Evolutionary conservation across 257 asterid species (phyloP), one percentile per base, ranked within the genome.

Genomic region (Nicotiana noctiflora): DNA sequence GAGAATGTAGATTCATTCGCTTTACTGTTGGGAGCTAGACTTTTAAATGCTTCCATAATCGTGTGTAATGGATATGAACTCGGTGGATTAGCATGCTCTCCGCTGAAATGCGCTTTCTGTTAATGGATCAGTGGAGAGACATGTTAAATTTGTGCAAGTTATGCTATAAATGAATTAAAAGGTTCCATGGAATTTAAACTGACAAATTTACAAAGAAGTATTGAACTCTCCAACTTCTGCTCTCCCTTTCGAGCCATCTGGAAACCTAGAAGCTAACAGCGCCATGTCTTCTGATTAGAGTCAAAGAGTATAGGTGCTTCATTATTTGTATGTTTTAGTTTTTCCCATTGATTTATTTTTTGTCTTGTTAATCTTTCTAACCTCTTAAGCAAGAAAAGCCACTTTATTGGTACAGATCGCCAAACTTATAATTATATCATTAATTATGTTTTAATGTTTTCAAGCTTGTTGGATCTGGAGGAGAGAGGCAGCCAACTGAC

Each of bases 391-490:
- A 66, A 32, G 78, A 74, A 25, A 49, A 23, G 0, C 78, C 61
- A 49, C 51, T 49, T 14, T 18, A 74, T 7, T 17, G 62, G 62
- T 49, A 49, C 61, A 49, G 25, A 25, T 74, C 9, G 25, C 44
- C 18, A 51, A 51, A 51, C 17, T 51, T 51, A 14, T 51, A 51
- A 40, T 51, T 10, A 51, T 51, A 51, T 51, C 4, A 51, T 13
- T 49, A 23, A 14, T 14, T 44, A n/a, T 74, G 55, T 32, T 59
- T 15, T 56, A 51, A 53, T 66, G 29, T 83, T 74, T 59, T 81
- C 49, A 86, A 95, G 98, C 93, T 93, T 86, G 92, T 86, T 72
- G 97, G 91, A 18, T 52, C 93, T 83, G 97, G 81, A 89, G 96
- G 88, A 72, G 90, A 89, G 82, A 86, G 93, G 52, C 91, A 87